Base-by-base conservation (phyloP, 805 yeast genomes). In the Dipodascus albidus region DNA sequence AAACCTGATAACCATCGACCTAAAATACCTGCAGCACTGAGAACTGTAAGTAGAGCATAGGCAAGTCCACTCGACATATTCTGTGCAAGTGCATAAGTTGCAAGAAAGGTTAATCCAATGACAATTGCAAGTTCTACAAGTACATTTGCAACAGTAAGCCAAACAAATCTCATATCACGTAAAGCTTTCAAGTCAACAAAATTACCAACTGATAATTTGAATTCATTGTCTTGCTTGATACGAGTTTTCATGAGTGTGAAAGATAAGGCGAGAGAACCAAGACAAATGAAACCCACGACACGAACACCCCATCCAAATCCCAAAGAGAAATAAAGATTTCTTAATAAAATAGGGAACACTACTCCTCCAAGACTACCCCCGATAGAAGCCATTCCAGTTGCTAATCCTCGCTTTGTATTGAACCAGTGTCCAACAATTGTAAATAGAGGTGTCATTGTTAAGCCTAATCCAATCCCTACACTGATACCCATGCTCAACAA, bases 371-470 rank as follows among this genome's bases (percentile, higher is more conserved):
- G 52, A 2, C 81, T 76, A 1, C 82, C 83, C 19, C 83, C 82
- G 53, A 73, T 68, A 2, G 78, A 74, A 0, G 80, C 78, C 0
- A 74, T 54, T 21, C 80, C 76, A 15, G 74, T 69, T 1, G 82
- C 83, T 54, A 73, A 70, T 0, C 83, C 89, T 59, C 89, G 70
- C 59, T 73, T 81, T 33, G 66, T 68, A 41, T 71, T 67, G 63
- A 83, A 84, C 83, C 86, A 84, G 56, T 84, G 87, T 21, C 82
- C 78, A 0, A 82, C 73, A 19, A 79, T 80, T 3, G 85, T 77
- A 1, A 83, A 71, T 35, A 80, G 64, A 0, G 88, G 87, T 3
- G 81, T 75, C 67, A 80, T 75, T 31, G 82, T 70, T 27, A 82
- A 67, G 1, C 84, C 84, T 35, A 78, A 73, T 0, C 86, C 87